phyloP scores from a whole-genome alignment of 805 yeast genomes.

The Myxozyma sirexii region DNA sequence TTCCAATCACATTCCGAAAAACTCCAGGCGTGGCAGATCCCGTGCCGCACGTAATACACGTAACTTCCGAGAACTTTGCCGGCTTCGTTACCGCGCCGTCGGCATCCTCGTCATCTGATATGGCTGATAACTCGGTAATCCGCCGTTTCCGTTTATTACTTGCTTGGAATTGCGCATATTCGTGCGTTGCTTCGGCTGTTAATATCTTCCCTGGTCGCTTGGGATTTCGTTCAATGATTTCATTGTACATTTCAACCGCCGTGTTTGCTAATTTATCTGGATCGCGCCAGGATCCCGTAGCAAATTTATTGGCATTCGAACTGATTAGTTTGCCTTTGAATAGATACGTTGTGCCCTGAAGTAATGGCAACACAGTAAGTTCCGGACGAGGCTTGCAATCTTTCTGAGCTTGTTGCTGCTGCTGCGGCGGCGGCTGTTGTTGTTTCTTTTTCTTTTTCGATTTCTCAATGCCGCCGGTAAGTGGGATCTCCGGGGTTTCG shows the following conservation, averaged over 20 bases:
- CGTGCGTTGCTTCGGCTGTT: neutral
- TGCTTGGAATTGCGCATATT: neutral
- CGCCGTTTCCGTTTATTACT: neutral
- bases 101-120: neutral
- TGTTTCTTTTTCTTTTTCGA: neutral
- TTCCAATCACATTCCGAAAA: constrained; percentile 82
- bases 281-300: constrained; percentile 5
- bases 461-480: neutral
- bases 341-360: constrained; percentile 6
- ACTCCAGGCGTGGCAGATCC: constrained; percentile 90
- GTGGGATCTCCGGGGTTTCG: neutral
- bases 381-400: neutral
- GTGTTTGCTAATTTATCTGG: neutral
- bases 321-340: constrained; percentile 9
- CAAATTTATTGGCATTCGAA: constrained; percentile 8
- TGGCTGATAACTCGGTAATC: neutral
- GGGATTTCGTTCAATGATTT: neutral
- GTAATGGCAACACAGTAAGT: constrained; percentile 6
- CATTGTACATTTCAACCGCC: constrained; percentile 5
- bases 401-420: neutral
- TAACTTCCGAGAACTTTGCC: constrained; percentile 45
- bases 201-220: neutral
- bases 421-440: neutral
- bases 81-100: neutral
- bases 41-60: constrained; percentile 81